These are phyloP conservation scores for Lichtheimia ramosa DNA, from an alignment of 371 early-diverging fungal species.

Conservation along the genomic window DNA sequence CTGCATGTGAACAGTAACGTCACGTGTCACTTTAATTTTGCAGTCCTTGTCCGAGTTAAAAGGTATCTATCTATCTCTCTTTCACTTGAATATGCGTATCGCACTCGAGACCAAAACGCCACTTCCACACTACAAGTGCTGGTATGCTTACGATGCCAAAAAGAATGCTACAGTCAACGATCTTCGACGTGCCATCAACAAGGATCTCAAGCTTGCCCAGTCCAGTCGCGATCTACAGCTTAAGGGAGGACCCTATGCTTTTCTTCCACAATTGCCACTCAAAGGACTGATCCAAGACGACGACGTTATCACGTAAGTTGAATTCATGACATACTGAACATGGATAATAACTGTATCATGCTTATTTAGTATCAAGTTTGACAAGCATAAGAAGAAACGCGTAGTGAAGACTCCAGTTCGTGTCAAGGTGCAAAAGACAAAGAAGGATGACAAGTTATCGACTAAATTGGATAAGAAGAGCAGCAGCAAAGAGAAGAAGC, in stretches of 20 bases:
- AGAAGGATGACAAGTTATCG: background rate
- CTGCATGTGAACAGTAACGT: too few relatives aligned
- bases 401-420: background rate
- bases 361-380: background rate
- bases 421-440: background rate
- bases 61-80: too few relatives aligned
- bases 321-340: background rate
- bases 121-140: background rate
- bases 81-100: background rate
- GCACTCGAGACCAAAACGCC: background rate
- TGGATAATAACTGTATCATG: background rate
- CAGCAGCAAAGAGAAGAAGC: too few relatives aligned
- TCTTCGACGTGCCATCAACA: background rate
- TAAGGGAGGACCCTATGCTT: background rate
- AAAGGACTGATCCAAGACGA: background rate
- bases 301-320: background rate
- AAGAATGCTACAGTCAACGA: background rate
- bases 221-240: background rate
- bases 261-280: background rate
- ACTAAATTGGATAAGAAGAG: too few relatives aligned
- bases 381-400: constrained; percentile 1
- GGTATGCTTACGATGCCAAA: background rate
- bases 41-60: too few relatives aligned
- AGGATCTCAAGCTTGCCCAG: background rate
- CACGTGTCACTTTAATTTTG: too few relatives aligned